Evolutionary conservation across 768 basidiomycete species (phyloP).

Genomic region (Tulasnella sp.): DNA sequence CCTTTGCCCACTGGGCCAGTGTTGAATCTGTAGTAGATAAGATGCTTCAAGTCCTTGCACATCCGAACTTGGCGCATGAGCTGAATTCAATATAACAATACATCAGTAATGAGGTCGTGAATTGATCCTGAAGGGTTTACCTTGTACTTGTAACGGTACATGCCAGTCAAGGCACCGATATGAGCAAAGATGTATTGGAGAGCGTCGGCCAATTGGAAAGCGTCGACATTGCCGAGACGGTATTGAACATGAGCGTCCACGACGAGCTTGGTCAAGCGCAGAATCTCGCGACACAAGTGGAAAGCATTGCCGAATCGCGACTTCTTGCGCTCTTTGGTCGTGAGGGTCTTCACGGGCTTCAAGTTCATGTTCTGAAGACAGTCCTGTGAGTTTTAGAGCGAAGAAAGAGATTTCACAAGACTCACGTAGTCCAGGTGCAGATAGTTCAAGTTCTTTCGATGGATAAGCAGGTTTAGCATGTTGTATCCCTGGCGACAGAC

Average conservation of each 20-base stretch:
- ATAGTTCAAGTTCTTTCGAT: constrained; percentile 96
- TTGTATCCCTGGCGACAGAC: constrained; percentile 99
- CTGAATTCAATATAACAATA: constrained; percentile 40
- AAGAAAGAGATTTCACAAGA: neutral
- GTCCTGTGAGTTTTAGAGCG: neutral
- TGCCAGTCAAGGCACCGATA: constrained; percentile 96
- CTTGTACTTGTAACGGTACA: constrained; percentile 99
- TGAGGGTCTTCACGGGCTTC: constrained; percentile 82
- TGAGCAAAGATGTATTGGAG: constrained; percentile 97
- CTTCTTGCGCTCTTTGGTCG: constrained; percentile 99
- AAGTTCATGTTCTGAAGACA: constrained; percentile 75
- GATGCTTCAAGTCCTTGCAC: constrained; percentile 98
- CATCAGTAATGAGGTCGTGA: neutral
- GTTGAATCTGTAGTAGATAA: constrained; percentile 99
- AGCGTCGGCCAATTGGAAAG: constrained; percentile 98
- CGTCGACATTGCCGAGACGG: constrained; percentile 96
- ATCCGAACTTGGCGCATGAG: constrained; percentile 99
- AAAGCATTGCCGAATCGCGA: constrained; percentile 99
- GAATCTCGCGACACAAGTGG: constrained; percentile 95
- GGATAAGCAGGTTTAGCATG: constrained; percentile 97
- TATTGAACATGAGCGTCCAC: constrained; percentile 99
- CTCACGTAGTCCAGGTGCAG: constrained; percentile 81
- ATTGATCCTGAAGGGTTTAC: constrained; percentile 40
- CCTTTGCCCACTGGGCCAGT: constrained; percentile 99
- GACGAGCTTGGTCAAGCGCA: constrained; percentile 95